Percentiles rank a stretch among this genome's conserved stretches.
Evolutionary conservation across 805 yeast genomes (phyloP).

Genomic region (Wickerhamiella allomyrinae): DNA sequence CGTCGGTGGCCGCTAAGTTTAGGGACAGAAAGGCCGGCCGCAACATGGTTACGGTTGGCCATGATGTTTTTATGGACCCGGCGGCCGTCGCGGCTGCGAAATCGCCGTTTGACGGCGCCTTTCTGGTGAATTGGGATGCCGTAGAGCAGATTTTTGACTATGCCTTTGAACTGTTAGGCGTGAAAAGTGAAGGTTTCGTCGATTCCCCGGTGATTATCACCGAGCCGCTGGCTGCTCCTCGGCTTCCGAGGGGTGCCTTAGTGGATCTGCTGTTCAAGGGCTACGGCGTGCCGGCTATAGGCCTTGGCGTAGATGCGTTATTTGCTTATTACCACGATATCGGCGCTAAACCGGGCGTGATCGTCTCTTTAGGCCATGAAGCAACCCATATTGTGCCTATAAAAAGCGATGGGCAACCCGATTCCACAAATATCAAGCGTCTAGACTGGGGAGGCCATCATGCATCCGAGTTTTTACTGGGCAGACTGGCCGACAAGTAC

Average conservation of each 20-base stretch:
- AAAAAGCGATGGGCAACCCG: slow-evolving; percentile 43
- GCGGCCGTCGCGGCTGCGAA: slow-evolving; percentile 52
- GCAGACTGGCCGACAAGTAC: slow-evolving; percentile 61
- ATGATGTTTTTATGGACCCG: slow-evolving; percentile 62
- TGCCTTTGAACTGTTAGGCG: slow-evolving; percentile 65
- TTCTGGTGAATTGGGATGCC: slow-evolving; percentile 86
- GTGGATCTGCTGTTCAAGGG: slow-evolving; percentile 78
- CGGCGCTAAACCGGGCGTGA: slow-evolving; percentile 41
- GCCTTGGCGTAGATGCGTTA: slow-evolving; percentile 71
- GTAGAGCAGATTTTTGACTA: slow-evolving; percentile 75
- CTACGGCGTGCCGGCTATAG: slow-evolving; percentile 57
- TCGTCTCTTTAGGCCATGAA: slow-evolving; percentile 71
- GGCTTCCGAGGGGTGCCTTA: slow-evolving; percentile 55
- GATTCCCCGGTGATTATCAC: slow-evolving; percentile 70
- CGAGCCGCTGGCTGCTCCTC: slow-evolving; percentile 61
- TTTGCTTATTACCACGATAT: slow-evolving; percentile 58
- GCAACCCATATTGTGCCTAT: slow-evolving; percentile 76
- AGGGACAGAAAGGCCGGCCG: slow-evolving; percentile 53
- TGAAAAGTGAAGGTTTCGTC: slow-evolving; percentile 37
- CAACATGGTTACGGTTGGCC: slow-evolving; percentile 63
- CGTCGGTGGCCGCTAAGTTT: slow-evolving; percentile 54
- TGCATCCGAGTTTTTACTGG: slow-evolving; percentile 47
- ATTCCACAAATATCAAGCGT: slow-evolving; percentile 55
- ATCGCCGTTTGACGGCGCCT: slow-evolving; percentile 75
- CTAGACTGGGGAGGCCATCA: slow-evolving; percentile 87